Conservation (phyloP, 257 asterid species). For the Nicotiana tabacum region DNA sequence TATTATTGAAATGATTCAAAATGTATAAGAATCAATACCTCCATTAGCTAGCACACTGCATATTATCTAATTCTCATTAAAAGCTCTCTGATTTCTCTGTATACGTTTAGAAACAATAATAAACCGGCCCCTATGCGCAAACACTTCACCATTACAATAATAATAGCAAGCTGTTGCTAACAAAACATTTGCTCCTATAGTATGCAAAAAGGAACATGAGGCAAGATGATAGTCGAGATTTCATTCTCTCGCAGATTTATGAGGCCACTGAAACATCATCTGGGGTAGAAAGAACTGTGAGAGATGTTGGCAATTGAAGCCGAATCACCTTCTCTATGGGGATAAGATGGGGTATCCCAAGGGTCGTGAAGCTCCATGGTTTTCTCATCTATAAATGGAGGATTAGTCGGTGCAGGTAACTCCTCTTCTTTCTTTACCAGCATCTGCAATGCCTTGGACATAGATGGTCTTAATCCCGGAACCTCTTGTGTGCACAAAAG, state of each 20-base stretch:
- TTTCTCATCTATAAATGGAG: slow-evolving; percentile 62
- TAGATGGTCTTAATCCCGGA: slow-evolving; percentile 54
- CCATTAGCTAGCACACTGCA: no score
- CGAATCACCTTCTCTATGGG: slow-evolving; percentile 16
- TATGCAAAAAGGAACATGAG: background rate
- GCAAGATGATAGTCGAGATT: background rate
- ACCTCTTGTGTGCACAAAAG: slow-evolving; percentile 62
- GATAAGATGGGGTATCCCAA: slow-evolving; percentile 12
- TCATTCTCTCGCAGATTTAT: background rate
- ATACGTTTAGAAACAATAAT: background rate
- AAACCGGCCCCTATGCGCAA: background rate
- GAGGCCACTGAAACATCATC: slow-evolving; percentile 23
- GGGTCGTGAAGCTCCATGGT: slow-evolving; percentile 49
- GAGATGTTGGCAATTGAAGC: slow-evolving; percentile 57
- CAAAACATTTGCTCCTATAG: background rate
- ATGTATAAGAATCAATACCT: no score
- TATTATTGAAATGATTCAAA: no score
- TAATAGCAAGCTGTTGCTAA: background rate
- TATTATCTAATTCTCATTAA: no score
- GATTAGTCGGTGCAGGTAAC: slow-evolving; percentile 61
- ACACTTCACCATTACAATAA: background rate
- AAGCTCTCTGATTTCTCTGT: background rate
- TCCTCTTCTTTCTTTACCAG: slow-evolving; percentile 47
- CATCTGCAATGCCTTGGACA: slow-evolving; percentile 66
- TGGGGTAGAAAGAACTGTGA: slow-evolving; percentile 56